A percentile compares a stretch with the other conserved stretches of the same genome.
phyloP scores from a whole-genome alignment of 495 filamentous ascomycete genomes.

The Chaetomium tenue region DNA sequence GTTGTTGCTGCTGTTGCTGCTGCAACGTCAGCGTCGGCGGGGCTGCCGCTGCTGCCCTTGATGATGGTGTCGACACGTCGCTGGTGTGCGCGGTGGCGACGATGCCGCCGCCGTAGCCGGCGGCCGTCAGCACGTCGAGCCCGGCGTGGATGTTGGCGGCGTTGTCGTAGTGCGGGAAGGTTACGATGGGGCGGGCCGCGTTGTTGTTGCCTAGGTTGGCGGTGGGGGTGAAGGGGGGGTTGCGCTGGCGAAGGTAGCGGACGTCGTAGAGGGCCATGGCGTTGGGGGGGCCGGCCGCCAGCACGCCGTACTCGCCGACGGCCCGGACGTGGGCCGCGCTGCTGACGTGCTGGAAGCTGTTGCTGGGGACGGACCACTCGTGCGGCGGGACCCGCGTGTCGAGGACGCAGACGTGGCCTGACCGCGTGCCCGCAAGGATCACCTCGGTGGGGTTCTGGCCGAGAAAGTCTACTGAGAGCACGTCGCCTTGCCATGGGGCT shows the following conservation, averaged over 20 bases:
- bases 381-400: constrained; percentile 34
- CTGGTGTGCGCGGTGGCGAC: constrained; percentile 41
- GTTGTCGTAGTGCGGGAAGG: constrained; percentile 42
- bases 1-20: neutral
- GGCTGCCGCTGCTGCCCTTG: no score
- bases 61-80: neutral
- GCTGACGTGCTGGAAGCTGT: constrained; percentile 29
- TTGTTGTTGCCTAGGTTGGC: neutral
- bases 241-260: constrained; percentile 27
- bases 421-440: constrained; percentile 42
- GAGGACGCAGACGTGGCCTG: constrained; percentile 30
- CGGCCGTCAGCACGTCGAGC: constrained; percentile 35
- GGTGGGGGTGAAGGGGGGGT: neutral
- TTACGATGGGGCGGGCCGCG: constrained; percentile 33
- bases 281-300: constrained; percentile 40
- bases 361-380: constrained; percentile 23
- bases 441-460: constrained; percentile 27
- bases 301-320: constrained; percentile 35
- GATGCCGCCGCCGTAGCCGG: constrained; percentile 27
- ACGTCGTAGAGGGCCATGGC: constrained; percentile 44
- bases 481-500: constrained; percentile 21
- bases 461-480: constrained; percentile 36
- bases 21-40: no score
- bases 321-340: constrained; percentile 37
- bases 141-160: constrained; percentile 37